Base-by-base conservation (phyloP, 148 eudicot genomes). In the Fagopyrum tataricum region DNA sequence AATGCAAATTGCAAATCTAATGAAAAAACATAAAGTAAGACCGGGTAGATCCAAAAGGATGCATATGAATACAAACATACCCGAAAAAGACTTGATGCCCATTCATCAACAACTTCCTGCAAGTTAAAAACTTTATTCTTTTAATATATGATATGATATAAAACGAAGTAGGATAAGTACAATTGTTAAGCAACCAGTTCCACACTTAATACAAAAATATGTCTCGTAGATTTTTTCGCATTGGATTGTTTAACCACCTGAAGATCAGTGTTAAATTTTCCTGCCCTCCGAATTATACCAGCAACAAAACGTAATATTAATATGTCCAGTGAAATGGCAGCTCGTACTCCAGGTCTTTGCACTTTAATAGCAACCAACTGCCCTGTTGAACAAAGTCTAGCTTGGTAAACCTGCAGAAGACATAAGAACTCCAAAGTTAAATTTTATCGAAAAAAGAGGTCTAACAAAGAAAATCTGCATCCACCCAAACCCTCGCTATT, bases 41-140 rank as follows among this genome's bases (percentile, higher is more conserved):
- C 58, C 4, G 58, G 21, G 58, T 52, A 52, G 21, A 52, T 52
- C 4, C 2, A 52, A 20, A 20, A 56, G 67, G 67, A 24, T 26
- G 37, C 11, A 61, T 61, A 31, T 61, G 67, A 61, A 61, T 41
- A 31, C 15, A 76, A 76, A 37, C 78, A 53, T 87, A 91, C 98
- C 97, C 96, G 93, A 73, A 94, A 94, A 73, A 94, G 91, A 82
- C 97, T 94, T 75, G 95, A 82, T 44, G 98, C 98, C 98, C 97
- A 94, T 85, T 94, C 98, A 81, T 94, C 98, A 72, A 94, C 89
- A 39, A 94, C 87, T 37, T 85, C 94, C 98, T 94, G 90, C 83
- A 89, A 80, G 84, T 70, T 64, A 42, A 79, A 14, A 53, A 52
- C 31, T 26, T 13, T 7, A 55, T 20, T 3, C 23, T 55, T 18